Evolutionary conservation across 345 rosid genomes (phyloP).

Genomic region (Gossypium mustelinum): DNA sequence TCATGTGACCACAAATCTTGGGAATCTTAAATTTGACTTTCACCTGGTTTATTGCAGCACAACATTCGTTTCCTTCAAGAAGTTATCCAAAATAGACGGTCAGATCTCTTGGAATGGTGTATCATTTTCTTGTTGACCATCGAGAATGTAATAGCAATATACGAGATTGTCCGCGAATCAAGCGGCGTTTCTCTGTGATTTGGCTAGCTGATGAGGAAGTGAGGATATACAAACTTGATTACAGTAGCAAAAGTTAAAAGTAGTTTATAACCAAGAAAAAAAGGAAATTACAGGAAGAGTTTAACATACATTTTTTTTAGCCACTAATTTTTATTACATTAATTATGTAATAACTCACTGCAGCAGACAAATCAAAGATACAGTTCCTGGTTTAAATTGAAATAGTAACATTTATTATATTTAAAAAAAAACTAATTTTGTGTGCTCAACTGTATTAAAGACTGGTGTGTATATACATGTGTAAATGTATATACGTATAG

Average conservation of each 20-base stretch:
- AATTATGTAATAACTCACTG: not conserved
- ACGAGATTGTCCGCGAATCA: conserved; percentile 62
- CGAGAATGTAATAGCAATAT: conserved; percentile 66
- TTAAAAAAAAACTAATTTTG: not conserved
- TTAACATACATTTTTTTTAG: not conserved
- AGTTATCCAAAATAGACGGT: conserved; percentile 74
- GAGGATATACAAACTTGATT: not conserved
- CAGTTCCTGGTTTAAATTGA: not conserved
- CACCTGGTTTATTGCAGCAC: conserved; percentile 55
- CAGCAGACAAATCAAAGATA: not conserved
- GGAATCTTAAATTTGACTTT: not conserved
- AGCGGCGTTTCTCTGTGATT: conserved; percentile 27
- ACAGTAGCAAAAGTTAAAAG: not conserved
- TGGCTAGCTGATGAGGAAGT: conserved; percentile 7
- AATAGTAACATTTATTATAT: not conserved
- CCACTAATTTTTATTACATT: not conserved
- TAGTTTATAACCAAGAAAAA: not conserved
- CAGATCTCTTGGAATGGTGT: conserved; percentile 83
- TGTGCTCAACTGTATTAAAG: not conserved
- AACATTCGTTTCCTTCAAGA: conserved; percentile 92
- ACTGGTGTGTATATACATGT: not conserved
- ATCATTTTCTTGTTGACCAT: conserved; percentile 69
- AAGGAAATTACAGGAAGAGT: not conserved
- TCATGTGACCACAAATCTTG: too few species aligned
- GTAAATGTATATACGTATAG: not conserved